A percentile compares a stretch with the other conserved stretches of the same genome.
Conservation (phyloP, 23 red algal genomes). For the Gracilaria vermiculophylla region DNA sequence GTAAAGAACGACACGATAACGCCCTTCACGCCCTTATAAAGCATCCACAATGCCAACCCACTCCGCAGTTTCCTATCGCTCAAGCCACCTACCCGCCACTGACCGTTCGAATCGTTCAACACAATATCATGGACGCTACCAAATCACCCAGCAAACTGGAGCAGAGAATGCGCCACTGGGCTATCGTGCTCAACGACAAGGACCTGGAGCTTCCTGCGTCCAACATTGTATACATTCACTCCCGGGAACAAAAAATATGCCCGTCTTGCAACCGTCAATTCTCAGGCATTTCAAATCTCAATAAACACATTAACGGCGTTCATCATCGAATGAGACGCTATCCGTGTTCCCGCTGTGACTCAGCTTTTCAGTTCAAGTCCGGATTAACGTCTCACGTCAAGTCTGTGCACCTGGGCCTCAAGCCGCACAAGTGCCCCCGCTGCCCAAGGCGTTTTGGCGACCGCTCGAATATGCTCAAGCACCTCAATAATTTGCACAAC, state of each 20-base stretch:
- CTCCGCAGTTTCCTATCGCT: neutral
- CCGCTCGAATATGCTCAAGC: constrained; percentile 15
- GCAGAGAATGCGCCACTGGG: neutral
- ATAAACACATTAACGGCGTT: constrained; percentile 57
- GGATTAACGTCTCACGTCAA: neutral
- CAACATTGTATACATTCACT: neutral
- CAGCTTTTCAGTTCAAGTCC: constrained; percentile 19
- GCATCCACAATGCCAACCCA: neutral
- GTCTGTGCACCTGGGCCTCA: constrained; percentile 9
- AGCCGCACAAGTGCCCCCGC: neutral
- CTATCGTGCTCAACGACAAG: neutral
- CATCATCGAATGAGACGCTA: constrained; percentile 52
- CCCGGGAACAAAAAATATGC: neutral
- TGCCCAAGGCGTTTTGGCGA: neutral
- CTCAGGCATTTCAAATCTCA: constrained; percentile 47
- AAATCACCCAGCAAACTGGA: neutral
- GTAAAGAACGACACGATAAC: neutral
- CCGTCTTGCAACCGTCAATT: neutral
- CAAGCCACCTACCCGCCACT: neutral
- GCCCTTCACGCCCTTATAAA: neutral
- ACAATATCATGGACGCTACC: neutral
- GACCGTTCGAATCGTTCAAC: neutral
- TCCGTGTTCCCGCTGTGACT: constrained; percentile 19
- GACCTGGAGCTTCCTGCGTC: neutral
- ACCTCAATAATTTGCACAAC: neutral